Evolutionary conservation across 225 moss, liverwort and hornwort genomes (phyloP), one percentile per base, ranked within the genome.

Genomic region (Physcomitrium patens): DNA sequence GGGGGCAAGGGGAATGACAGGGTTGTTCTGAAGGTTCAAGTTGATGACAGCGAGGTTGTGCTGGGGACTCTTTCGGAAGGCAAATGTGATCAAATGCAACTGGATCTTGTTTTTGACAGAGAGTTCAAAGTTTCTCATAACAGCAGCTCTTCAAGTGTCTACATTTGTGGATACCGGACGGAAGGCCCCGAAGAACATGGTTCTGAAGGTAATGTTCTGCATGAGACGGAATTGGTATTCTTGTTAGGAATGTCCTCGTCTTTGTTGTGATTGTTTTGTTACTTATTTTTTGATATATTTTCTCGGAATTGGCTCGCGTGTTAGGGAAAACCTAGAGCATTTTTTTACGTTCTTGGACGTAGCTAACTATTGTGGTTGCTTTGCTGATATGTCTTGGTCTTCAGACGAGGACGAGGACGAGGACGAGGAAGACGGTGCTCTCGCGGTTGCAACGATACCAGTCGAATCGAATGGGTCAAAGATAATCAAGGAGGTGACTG

Each of bases 101-200:
- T 92, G 37, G 94, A 95, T 77, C 77, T 95, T 44, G 91, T 95
- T 4, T 95, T 95, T 55, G 94, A 92, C 58, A 81, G 92, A 41
- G 92, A 95, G 48, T 91, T 95, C 73, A 88, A 77, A 19, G 82
- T 95, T 24, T 91, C 89, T 10, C 94, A 95, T 18, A 91, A 81
- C 51, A 77, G 94, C 60, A 80, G 83, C 10, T 80, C 75, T 2
- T 79, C 80, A 43, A 95, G 92, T 71, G 89, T 95, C 17, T 95
- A 81, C 68, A 83, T 95, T 17, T 95, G 94, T 60, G 94, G 94
- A 49, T 95, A 95, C 41, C 81, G 82, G 65, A 95, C 94, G 9
- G 92, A 91, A 53, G 86, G 79, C 65, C 83, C 82, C 44, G 84
- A 78, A 11, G 84, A 83, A 54, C 73, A 67, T 10, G 18, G 27